phyloP scores from a whole-genome alignment of 1,284 basidiomycete species.

The Papiliotrema laurentii region DNA sequence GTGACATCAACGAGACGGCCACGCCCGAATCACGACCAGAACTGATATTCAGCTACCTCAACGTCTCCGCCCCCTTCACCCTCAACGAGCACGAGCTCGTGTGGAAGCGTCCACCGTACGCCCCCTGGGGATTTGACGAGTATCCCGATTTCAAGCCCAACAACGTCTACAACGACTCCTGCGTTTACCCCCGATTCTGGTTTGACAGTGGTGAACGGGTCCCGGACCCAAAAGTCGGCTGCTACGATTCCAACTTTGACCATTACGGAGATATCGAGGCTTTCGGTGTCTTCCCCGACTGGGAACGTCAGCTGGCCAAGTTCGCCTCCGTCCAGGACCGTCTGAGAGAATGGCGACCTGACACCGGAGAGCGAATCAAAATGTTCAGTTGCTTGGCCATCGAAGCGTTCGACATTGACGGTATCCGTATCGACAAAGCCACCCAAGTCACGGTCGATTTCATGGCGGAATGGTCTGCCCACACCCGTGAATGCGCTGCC shows the following conservation, averaged over 20 bases:
- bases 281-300: conserved; percentile 76
- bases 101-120: conserved; percentile 71
- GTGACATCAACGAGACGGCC: conserved; percentile 1
- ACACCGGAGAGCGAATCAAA: conserved; percentile 69
- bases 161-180: conserved; percentile 62
- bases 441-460: conserved; percentile 83
- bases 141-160: conserved; percentile 69
- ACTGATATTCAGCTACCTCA: conserved; percentile 58
- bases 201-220: conserved; percentile 64
- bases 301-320: conserved; percentile 85
- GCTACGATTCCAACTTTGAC: conserved; percentile 77
- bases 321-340: conserved; percentile 92
- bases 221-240: conserved; percentile 60
- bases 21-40: not conserved
- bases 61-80: conserved; percentile 71
- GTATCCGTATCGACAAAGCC: conserved; percentile 88
- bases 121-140: conserved; percentile 76
- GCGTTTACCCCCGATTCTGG: conserved; percentile 72
- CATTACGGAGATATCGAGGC: conserved; percentile 93
- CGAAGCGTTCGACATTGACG: conserved; percentile 79
- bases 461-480: conserved; percentile 66
- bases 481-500: conserved; percentile 67
- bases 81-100: conserved; percentile 66
- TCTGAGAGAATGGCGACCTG: conserved; percentile 78
- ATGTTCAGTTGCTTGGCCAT: conserved; percentile 78